Percentiles rank a stretch among this genome's conserved stretches.
Conservation (phyloP, 1,139 yeast genomes). For the Hemisphaericaspora subhashii region DNA sequence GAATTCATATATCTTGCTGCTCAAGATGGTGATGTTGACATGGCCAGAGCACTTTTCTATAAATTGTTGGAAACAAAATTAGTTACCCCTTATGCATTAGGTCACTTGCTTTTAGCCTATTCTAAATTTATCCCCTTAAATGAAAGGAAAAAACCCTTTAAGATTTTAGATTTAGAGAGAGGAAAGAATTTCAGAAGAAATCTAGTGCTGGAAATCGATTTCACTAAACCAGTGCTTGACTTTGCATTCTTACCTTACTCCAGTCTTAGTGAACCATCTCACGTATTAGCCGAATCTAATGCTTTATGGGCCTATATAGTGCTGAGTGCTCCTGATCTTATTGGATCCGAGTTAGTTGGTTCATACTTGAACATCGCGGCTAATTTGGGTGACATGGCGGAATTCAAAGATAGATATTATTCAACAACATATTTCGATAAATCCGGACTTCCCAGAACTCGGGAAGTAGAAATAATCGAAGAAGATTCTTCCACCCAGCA, state of each 20-base stretch:
- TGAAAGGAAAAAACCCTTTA: constrained; percentile 28
- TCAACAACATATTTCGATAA: constrained; percentile 44
- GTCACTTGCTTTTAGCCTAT: constrained; percentile 58
- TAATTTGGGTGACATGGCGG: constrained; percentile 44
- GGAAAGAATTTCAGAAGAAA: constrained; percentile 51
- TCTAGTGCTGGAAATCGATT: constrained; percentile 31
- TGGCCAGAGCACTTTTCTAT: constrained; percentile 70
- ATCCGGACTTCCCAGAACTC: constrained; percentile 22
- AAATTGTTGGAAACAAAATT: constrained; percentile 49
- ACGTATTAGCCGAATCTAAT: constrained; percentile 69
- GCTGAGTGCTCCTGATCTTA: constrained; percentile 38
- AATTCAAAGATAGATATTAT: constrained; percentile 53
- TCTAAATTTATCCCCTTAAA: constrained; percentile 31
- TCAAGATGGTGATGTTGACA: constrained; percentile 72
- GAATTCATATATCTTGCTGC: constrained; percentile 74
- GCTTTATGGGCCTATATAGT: constrained; percentile 70
- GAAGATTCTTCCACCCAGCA: too few species aligned
- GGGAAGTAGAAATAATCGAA: constrained; percentile 13
- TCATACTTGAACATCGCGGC: constrained; percentile 58
- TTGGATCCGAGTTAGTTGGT: constrained; percentile 45
- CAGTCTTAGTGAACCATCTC: constrained; percentile 36
- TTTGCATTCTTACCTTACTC: constrained; percentile 72
- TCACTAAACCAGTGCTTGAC: constrained; percentile 23
- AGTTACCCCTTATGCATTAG: constrained; percentile 44
- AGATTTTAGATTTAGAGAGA: constrained; percentile 41